Evolutionary conservation across 2,329 filamentous ascomycete genomes (phyloP).

Genomic region (Arachnomyces sp.): DNA sequence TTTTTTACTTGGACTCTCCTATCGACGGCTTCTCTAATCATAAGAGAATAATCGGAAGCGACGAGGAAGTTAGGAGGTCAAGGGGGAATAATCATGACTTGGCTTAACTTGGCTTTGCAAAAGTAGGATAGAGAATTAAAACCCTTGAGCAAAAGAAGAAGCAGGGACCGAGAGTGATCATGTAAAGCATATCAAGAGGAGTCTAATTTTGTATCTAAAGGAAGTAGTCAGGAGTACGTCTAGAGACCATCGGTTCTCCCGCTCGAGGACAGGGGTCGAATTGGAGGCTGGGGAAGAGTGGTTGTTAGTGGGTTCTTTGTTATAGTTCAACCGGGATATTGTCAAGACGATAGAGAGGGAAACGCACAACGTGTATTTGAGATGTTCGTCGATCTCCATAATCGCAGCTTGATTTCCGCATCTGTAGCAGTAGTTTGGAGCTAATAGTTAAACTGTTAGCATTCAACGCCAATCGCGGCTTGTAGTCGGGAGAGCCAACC

Average conservation of each 20-base stretch:
- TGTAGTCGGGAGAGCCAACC: slow-evolving; percentile 46
- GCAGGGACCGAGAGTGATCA: slow-evolving; percentile 21
- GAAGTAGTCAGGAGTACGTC: slow-evolving; percentile 97
- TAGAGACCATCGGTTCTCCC: slow-evolving; percentile 97
- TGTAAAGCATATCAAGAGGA: slow-evolving; percentile 20
- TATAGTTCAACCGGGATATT: neutral
- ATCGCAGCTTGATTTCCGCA: slow-evolving; percentile 99
- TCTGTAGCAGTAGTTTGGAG: slow-evolving; percentile 94
- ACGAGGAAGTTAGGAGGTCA: no score
- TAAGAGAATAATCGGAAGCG: no score
- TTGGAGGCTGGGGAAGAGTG: slow-evolving; percentile 64
- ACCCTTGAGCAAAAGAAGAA: neutral
- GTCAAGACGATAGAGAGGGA: neutral
- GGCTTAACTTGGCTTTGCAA: no score
- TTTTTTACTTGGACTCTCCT: no score
- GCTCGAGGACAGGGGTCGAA: slow-evolving; percentile 97
- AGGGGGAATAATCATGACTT: no score
- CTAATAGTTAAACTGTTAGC: slow-evolving; percentile 41
- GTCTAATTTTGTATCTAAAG: slow-evolving; percentile 52
- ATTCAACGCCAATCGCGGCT: slow-evolving; percentile 5
- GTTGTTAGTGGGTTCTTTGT: no score
- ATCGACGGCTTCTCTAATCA: no score
- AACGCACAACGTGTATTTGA: slow-evolving; percentile 98
- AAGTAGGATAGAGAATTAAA: neutral
- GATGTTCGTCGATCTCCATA: slow-evolving; percentile 98